Evolutionary conservation across 129 eudicot genomes (phyloP).

Genomic region (Escallonia herrerae): DNA sequence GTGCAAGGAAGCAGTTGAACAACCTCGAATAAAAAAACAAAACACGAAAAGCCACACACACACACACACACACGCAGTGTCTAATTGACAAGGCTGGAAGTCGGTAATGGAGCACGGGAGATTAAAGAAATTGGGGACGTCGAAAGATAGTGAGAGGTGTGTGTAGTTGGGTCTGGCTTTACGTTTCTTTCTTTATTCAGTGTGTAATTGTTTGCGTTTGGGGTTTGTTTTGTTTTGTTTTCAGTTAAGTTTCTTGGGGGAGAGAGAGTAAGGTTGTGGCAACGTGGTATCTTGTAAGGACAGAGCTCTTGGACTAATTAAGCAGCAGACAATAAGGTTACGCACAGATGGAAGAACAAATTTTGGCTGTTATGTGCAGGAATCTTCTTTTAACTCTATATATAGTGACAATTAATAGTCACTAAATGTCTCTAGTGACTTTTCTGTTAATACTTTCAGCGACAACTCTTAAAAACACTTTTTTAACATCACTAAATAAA

Average conservation of each 20-base stretch:
- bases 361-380: too few species aligned
- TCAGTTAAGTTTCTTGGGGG: neutral
- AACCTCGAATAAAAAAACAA: conserved; percentile 4
- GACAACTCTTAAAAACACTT: too few species aligned
- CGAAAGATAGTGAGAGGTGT: neutral
- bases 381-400: too few species aligned
- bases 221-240: neutral
- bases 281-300: too few species aligned
- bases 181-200: neutral
- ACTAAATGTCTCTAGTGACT: too few species aligned
- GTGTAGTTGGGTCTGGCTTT: neutral
- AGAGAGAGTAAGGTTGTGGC: too few species aligned
- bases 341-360: too few species aligned
- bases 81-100: neutral
- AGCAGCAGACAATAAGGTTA: too few species aligned
- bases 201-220: conserved; percentile 1
- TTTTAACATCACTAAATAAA: too few species aligned
- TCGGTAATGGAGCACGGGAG: neutral
- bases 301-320: too few species aligned
- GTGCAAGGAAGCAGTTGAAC: conserved; percentile 28
- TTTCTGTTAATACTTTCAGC: too few species aligned
- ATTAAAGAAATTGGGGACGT: neutral
- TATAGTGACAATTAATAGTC: too few species aligned
- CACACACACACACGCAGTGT: neutral
- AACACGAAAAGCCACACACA: conserved; percentile 8